These are phyloP conservation scores for Fusarium burgessii DNA, from an alignment of 2,329 filamentous ascomycete genomes.

Conservation along the genomic window DNA sequence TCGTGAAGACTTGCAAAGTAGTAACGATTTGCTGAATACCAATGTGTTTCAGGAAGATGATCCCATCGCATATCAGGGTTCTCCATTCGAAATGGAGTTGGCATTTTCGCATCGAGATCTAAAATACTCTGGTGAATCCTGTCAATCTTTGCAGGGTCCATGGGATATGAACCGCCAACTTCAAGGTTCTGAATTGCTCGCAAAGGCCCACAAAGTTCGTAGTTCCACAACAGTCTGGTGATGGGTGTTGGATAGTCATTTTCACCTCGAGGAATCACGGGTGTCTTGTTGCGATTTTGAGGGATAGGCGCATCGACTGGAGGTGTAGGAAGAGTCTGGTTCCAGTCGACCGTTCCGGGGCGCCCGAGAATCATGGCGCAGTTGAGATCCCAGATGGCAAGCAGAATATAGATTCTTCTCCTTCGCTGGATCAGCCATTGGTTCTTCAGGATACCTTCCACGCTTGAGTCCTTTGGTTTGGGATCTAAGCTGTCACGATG, in stretches of 20 bases:
- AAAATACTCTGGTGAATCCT: slow-evolving; percentile 64
- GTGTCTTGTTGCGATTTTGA: slow-evolving; percentile 59
- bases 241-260: slow-evolving; percentile 68
- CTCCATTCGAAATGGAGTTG: slow-evolving; percentile 64
- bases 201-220: slow-evolving; percentile 61
- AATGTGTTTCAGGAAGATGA: slow-evolving; percentile 62
- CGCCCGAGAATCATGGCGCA: slow-evolving; percentile 66
- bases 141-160: slow-evolving; percentile 66
- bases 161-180: slow-evolving; percentile 66
- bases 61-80: slow-evolving; percentile 71
- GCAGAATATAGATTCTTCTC: slow-evolving; percentile 67
- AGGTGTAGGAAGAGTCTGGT: slow-evolving; percentile 59
- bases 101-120: slow-evolving; percentile 61
- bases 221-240: slow-evolving; percentile 65
- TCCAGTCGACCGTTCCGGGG: slow-evolving; percentile 66
- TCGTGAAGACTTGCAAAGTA: slow-evolving; percentile 61
- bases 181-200: slow-evolving; percentile 68
- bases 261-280: slow-evolving; percentile 61
- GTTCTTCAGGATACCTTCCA: slow-evolving; percentile 65
- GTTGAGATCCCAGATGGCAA: slow-evolving; percentile 65
- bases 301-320: slow-evolving; percentile 67
- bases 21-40: slow-evolving; percentile 62
- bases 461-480: slow-evolving; percentile 58
- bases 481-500: slow-evolving; percentile 67
- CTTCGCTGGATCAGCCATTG: slow-evolving; percentile 70